Evolutionary conservation across 108 stramenopile genomes (phyloP).

Genomic region (Nitzschia sp.): DNA sequence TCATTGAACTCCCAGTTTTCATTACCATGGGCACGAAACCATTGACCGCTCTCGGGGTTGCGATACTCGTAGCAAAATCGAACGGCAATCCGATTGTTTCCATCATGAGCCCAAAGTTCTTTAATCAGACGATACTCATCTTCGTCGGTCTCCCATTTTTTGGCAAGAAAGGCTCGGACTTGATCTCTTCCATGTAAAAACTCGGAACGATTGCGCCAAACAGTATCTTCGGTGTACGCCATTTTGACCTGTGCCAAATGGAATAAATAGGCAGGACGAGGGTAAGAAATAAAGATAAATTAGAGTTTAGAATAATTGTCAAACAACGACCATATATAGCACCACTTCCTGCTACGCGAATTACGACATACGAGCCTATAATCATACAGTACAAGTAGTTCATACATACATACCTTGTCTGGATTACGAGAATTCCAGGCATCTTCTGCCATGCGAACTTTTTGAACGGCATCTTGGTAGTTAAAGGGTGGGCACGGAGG

Average conservation of each 20-base stretch:
- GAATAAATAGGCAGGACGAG: no score
- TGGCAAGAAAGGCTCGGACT: slow-evolving; percentile 41
- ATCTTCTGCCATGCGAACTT: slow-evolving; percentile 64
- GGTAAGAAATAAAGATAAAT: no score
- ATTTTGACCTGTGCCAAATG: background rate
- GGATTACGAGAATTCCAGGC: slow-evolving; percentile 70
- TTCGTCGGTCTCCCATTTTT: slow-evolving; percentile 2
- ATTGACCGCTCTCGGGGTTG: slow-evolving; percentile 41
- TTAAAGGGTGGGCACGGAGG: slow-evolving; percentile 63
- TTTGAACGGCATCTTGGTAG: slow-evolving; percentile 52
- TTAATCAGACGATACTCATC: slow-evolving; percentile 66
- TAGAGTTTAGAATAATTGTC: no score
- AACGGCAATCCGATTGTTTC: slow-evolving; percentile 64
- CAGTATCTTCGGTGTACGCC: slow-evolving; percentile 56
- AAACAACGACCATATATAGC: no score
- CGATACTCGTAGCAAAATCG: slow-evolving; percentile 69
- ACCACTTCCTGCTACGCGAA: no score
- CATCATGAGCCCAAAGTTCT: slow-evolving; percentile 51
- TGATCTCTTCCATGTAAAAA: slow-evolving; percentile 52
- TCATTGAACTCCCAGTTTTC: slow-evolving; percentile 79
- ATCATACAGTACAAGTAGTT: no score
- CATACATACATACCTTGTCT: slow-evolving; percentile 7
- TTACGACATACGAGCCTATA: no score
- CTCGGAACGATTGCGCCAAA: slow-evolving; percentile 57
- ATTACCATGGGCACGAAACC: slow-evolving; percentile 68